Base-by-base conservation (phyloP, 305 asterid species). In the Fraxinus angustifolia region DNA sequence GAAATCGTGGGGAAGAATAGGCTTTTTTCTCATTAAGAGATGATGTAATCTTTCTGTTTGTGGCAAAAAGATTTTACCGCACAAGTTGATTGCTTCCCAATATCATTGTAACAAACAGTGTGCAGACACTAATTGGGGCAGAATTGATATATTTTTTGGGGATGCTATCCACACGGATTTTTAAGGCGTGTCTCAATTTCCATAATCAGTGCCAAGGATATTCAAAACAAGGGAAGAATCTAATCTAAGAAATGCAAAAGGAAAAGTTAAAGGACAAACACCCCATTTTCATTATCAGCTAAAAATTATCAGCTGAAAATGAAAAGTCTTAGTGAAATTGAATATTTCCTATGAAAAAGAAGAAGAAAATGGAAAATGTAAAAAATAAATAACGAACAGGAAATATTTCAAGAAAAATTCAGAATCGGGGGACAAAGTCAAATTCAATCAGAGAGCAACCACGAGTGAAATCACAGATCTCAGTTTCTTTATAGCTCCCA, bases 381-480 rank as follows among this genome's bases (percentile, higher is more conserved):
- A 19, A 67, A 67, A 67, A 10, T 3, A 30, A 40, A 76, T 14
- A 77, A 75, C 40, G 34, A 85, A 28, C n/a, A 65, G 3, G 73
- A 28, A 60, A 60, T 60, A 60, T 17, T 36, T 50, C 12, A 78
- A 76, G 82, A 14, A 72, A 42, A 77, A 56, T 71, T 35, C 19
- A 26, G 16, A 73, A 72, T 56, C 42, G 76, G 35, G 79, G 79
- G 73, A 79, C 35, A 72, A 79, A 86, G 86, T 45, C 34, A 81
- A 82, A 88, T 75, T 71, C 84, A 86, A 85, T 62, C 82, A 77
- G 79, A 82, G 78, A 83, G 72, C 82, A 84, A 28, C 74, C 50
- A 82, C 76, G 70, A 83, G 40, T 36, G 58, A 82, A 80, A 83
- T 31, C 77, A 86, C 84, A 90, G 94, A 91, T 90, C 92, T 87